Conservation (phyloP, 2,329 filamentous ascomycete species). For the Venturia asperata region DNA sequence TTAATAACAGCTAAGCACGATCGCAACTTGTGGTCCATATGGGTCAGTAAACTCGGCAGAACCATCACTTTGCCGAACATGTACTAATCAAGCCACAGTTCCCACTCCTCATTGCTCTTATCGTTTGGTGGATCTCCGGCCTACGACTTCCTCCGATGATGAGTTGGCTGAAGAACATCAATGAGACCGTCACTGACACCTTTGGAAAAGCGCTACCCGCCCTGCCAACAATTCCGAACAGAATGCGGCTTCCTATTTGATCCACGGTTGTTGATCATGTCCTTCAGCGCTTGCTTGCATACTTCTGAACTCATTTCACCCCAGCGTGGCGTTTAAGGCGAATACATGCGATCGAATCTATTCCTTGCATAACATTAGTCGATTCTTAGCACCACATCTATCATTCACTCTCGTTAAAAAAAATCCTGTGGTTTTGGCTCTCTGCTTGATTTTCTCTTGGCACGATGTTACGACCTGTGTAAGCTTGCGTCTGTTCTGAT, state of each 20-base stretch:
- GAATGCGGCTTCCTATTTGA: constrained; percentile 11
- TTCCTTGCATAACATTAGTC: neutral
- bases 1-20: constrained; percentile 45
- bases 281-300: constrained; percentile 3
- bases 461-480: constrained; percentile 6
- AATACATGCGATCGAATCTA: neutral
- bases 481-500: neutral
- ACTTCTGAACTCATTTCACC: neutral
- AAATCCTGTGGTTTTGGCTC: neutral
- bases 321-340: constrained; percentile 15
- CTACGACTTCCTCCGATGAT: constrained; percentile 13
- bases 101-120: constrained; percentile 17
- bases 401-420: neutral
- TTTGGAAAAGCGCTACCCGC: constrained; percentile 12
- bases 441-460: neutral
- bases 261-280: neutral
- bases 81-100: constrained; percentile 9
- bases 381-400: neutral
- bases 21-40: constrained; percentile 47
- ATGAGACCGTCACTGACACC: constrained; percentile 14
- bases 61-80: neutral
- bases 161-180: constrained; percentile 14
- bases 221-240: constrained; percentile 6
- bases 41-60: constrained; percentile 36
- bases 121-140: constrained; percentile 18